A percentile compares a stretch with the other conserved stretches of the same genome.
phyloP scores from a whole-genome alignment of 1,284 basidiomycete species.

The Trametes polyzona region DNA sequence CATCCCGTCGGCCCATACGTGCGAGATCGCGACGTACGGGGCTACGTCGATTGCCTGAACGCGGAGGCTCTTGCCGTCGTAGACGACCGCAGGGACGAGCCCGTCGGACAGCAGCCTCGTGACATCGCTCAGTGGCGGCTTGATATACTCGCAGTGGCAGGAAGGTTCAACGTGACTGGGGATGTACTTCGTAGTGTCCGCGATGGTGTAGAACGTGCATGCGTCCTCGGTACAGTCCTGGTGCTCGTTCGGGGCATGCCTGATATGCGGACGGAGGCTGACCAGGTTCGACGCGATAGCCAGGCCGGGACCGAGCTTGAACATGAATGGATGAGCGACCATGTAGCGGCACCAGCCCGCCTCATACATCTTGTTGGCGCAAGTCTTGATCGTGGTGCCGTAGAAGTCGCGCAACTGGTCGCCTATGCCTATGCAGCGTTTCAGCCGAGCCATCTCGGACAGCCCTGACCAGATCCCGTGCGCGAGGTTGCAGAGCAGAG shows the following conservation, averaged over 20 bases:
- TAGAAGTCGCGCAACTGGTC: constrained; percentile 1
- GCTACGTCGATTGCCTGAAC: not conserved
- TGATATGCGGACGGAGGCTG: constrained; percentile 4
- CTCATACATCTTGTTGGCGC: not conserved
- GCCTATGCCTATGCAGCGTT: not conserved
- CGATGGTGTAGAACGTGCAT: constrained; percentile 14
- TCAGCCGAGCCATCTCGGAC: not conserved
- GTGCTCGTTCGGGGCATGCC: constrained; percentile 3
- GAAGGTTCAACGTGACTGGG: constrained; percentile 10
- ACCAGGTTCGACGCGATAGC: constrained; percentile 8
- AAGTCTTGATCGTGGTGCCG: not conserved
- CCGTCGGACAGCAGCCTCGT: not conserved
- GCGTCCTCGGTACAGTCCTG: not conserved
- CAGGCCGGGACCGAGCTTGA: not conserved
- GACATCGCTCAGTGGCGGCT: constrained; percentile 11
- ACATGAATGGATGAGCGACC: not conserved
- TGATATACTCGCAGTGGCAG: constrained; percentile 9
- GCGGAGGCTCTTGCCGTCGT: not conserved
- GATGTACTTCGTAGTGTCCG: not conserved
- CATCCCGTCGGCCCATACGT: constrained; percentile 29
- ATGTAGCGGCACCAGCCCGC: constrained; percentile 17
- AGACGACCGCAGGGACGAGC: constrained; percentile 1
- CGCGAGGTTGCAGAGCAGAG: not conserved
- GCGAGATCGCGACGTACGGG: constrained; percentile 24
- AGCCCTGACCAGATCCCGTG: not conserved